A percentile compares a stretch with the other conserved stretches of the same genome.
Conservation (phyloP, 768 basidiomycete genomes). For the Mycena haematopus region DNA sequence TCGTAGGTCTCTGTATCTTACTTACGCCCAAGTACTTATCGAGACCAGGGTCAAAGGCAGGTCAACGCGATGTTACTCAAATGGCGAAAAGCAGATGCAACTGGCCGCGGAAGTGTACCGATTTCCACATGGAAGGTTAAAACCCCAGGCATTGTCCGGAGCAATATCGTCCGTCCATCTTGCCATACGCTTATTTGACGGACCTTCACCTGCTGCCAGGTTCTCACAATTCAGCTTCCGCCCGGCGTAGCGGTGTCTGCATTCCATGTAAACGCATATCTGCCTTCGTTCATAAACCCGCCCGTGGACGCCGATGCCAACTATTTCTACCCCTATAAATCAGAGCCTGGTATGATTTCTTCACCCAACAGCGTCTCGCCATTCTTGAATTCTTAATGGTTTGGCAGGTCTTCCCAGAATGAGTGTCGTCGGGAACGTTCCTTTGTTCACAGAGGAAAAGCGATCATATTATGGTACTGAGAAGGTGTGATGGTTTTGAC, state of each 20-base stretch:
- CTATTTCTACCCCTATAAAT: constrained; percentile 39
- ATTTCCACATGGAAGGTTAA: constrained; percentile 50
- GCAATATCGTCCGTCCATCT: constrained; percentile 40
- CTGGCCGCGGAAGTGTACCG: constrained; percentile 33
- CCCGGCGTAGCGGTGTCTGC: constrained; percentile 35
- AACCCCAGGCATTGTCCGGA: constrained; percentile 46
- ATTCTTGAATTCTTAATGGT: not conserved
- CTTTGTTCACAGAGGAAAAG: constrained; percentile 50
- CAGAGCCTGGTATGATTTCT: constrained; percentile 18
- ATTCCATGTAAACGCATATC: constrained; percentile 49
- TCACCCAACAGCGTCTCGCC: not conserved
- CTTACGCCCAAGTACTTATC: not conserved
- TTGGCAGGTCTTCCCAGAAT: constrained; percentile 37
- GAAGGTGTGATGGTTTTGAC: constrained; percentile 33
- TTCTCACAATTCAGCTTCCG: constrained; percentile 48
- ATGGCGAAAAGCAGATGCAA: constrained; percentile 49
- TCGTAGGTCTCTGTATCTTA: constrained; percentile 37
- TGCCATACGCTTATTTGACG: not conserved
- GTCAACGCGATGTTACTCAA: constrained; percentile 43
- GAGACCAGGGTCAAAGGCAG: constrained; percentile 49
- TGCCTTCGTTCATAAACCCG: constrained; percentile 52
- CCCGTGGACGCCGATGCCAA: constrained; percentile 41
- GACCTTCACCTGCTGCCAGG: constrained; percentile 34
- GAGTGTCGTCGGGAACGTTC: constrained; percentile 45
- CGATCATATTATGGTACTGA: constrained; percentile 36